These are phyloP conservation scores for Domatiomyces catenatus DNA, from an alignment of 2,329 filamentous ascomycete genomes.

Conservation along the genomic window DNA sequence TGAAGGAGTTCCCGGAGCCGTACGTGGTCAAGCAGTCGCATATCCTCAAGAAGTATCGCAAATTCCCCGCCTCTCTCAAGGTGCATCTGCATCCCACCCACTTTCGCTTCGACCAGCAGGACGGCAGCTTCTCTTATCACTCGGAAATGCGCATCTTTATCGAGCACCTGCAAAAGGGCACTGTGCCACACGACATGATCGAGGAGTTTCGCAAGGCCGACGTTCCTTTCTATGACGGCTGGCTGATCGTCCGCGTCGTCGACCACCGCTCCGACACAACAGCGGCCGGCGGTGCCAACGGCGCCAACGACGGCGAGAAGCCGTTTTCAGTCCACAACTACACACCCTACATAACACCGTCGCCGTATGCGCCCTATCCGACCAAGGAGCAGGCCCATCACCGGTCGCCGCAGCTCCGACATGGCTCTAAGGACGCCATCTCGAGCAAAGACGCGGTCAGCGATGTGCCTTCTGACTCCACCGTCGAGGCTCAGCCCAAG, in stretches of 20 bases:
- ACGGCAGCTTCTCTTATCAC: conserved; percentile 80
- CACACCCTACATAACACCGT: conserved; percentile 79
- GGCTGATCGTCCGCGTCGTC: conserved; percentile 85
- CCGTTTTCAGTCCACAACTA: conserved; percentile 86
- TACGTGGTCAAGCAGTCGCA: conserved; percentile 57
- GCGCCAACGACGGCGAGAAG: conserved; percentile 45
- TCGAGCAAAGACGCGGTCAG: conserved; percentile 2
- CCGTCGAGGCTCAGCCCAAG: conserved; percentile 8
- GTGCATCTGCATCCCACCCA: conserved; percentile 73
- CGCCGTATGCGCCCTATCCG: conserved; percentile 65
- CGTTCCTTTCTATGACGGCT: conserved; percentile 80
- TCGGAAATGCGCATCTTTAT: conserved; percentile 76
- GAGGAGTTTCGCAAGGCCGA: conserved; percentile 56
- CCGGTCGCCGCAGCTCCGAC: conserved; percentile 14
- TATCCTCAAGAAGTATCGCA: conserved; percentile 66
- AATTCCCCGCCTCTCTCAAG: conserved; percentile 62
- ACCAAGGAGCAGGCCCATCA: conserved; percentile 29
- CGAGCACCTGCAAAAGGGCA: conserved; percentile 59
- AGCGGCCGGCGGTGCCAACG: conserved; percentile 38
- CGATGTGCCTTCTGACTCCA: conserved; percentile 6
- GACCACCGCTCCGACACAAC: conserved; percentile 62
- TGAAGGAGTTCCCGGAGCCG: conserved; percentile 29
- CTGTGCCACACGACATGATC: conserved; percentile 78
- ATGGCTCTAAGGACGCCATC: conserved; percentile 9
- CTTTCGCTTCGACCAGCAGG: conserved; percentile 86